Evolutionary conservation across 345 rosid species (phyloP).

Genomic region (Hevea brasiliensis): DNA sequence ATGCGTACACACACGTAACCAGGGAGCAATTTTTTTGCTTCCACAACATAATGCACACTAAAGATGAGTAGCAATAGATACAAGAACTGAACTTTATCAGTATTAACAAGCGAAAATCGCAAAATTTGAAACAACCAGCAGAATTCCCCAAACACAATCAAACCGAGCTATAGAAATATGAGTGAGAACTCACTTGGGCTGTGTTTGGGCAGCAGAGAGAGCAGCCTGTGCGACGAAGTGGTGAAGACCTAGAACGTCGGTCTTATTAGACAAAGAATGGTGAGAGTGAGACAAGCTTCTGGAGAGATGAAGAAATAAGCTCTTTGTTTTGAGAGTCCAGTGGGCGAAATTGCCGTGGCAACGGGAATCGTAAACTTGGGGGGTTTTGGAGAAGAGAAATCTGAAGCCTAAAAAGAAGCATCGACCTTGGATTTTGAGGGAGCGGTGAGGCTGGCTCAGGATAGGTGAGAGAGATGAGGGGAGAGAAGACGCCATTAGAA

Average conservation of each 20-base stretch:
- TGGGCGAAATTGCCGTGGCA: conserved; percentile 24
- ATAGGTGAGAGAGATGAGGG: conserved; percentile 61
- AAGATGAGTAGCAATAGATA: no score
- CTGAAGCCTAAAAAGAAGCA: conserved; percentile 36
- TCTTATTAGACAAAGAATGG: conserved; percentile 20
- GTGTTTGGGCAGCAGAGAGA: conserved; percentile 41
- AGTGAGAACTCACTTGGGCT: conserved; percentile 49
- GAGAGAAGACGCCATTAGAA: conserved; percentile 68
- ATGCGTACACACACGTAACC: not conserved
- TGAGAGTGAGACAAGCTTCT: conserved; percentile 49
- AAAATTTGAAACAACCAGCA: not conserved
- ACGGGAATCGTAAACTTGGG: conserved; percentile 22
- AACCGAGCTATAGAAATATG: not conserved
- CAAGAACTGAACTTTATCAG: not conserved
- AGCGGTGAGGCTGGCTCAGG: conserved; percentile 41
- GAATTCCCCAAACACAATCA: not conserved
- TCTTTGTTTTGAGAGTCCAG: conserved; percentile 16
- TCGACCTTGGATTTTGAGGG: conserved; percentile 41
- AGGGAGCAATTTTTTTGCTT: not conserved
- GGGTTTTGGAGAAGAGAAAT: conserved; percentile 36
- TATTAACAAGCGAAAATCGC: not conserved
- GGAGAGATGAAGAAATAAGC: conserved; percentile 38
- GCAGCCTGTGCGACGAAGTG: conserved; percentile 57
- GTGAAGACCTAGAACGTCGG: conserved; percentile 53
- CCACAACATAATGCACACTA: no score